Base-by-base conservation (phyloP, 2,329 filamentous ascomycete species). In the Verticillium longisporum region DNA sequence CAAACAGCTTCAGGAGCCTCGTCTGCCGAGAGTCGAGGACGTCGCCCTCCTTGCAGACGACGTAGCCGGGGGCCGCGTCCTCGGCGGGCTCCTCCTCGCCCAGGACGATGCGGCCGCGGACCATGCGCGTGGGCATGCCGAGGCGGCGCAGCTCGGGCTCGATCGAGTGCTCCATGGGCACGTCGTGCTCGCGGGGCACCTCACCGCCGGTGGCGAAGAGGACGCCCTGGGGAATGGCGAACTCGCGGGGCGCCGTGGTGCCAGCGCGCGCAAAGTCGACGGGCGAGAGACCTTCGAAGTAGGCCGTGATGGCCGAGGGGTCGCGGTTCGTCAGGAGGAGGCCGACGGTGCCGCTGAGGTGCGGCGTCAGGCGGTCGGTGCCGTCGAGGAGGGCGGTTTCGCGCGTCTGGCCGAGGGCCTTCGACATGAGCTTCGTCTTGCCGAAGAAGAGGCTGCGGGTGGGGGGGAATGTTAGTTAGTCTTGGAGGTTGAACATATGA, bases 361-460 rank as follows among this genome's bases (percentile, higher is more conserved):
- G 84, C 55, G 80, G 79, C 21, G 84, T 78, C 62, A 97, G 86
- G 65, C 79, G 77, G 73, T 91, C 82, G 70, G 95, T 86, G 72
- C 91, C 91, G 55, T 90, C 85, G 68, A 91, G 90, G 76, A 90
- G 85, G 77, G 93, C 91, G 70, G 91, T 89, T 71, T 90, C 89
- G 67, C 87, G 83, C 60, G 82, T 88, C 66, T 85, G 84, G 72
- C 95, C 95, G 32, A 99, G 89, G 61, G 95, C 93, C 78, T 95
- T 94, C 69, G 91, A 88, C 92, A 98, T 98, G 75, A 99, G 93
- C 80, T 98, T 98, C 63, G 94, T 98, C 82, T 98, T 99, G 79
- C 94, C 95, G 78, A 97, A 98, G 86, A 98, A 98, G 74, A 99
- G 81, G 69, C 93, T 95, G 69, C 56, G 57, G 9, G 53, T 15